phyloP scores from a whole-genome alignment of 2,329 filamentous ascomycete genomes.

The Hypomyces perniciosus region DNA sequence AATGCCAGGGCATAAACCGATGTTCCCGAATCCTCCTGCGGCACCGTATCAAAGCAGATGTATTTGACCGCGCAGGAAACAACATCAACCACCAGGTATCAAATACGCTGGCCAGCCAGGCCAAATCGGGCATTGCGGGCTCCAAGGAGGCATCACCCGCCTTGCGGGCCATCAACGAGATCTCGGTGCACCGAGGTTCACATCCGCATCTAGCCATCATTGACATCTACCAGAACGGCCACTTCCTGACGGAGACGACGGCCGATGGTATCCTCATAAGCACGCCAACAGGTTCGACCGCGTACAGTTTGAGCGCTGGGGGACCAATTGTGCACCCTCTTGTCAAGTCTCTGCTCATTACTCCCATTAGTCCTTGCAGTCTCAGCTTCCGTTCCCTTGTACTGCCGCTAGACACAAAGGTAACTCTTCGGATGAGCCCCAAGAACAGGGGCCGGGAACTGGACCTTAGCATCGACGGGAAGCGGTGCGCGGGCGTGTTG shows the following conservation, averaged over 20 bases:
- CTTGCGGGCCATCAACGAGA: slow-evolving; percentile 82
- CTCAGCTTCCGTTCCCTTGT: slow-evolving; percentile 89
- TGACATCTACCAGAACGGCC: slow-evolving; percentile 81
- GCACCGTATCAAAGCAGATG: slow-evolving; percentile 77
- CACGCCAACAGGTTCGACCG: slow-evolving; percentile 90
- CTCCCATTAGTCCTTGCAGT: slow-evolving; percentile 88
- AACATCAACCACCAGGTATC: slow-evolving; percentile 50
- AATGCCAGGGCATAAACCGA: slow-evolving; percentile 70
- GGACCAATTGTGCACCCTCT: slow-evolving; percentile 92
- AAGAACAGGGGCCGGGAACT: slow-evolving; percentile 72
- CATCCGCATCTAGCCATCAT: slow-evolving; percentile 88
- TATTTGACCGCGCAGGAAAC: slow-evolving; percentile 65
- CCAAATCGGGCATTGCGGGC: slow-evolving; percentile 35
- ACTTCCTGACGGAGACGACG: slow-evolving; percentile 87
- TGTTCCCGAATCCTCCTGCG: slow-evolving; percentile 78
- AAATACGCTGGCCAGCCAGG: slow-evolving; percentile 39
- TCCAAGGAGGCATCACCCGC: slow-evolving; percentile 34
- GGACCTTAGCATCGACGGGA: slow-evolving; percentile 74
- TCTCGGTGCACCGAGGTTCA: slow-evolving; percentile 85
- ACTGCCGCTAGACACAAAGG: slow-evolving; percentile 76
- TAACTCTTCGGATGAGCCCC: slow-evolving; percentile 74
- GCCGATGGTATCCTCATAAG: slow-evolving; percentile 93
- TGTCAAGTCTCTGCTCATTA: slow-evolving; percentile 81
- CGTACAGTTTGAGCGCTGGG: slow-evolving; percentile 88
- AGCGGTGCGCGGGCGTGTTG: slow-evolving; percentile 59